These are phyloP conservation scores for Puccinia polysora DNA, from an alignment of 1,284 basidiomycete species.

Conservation along the genomic window DNA sequence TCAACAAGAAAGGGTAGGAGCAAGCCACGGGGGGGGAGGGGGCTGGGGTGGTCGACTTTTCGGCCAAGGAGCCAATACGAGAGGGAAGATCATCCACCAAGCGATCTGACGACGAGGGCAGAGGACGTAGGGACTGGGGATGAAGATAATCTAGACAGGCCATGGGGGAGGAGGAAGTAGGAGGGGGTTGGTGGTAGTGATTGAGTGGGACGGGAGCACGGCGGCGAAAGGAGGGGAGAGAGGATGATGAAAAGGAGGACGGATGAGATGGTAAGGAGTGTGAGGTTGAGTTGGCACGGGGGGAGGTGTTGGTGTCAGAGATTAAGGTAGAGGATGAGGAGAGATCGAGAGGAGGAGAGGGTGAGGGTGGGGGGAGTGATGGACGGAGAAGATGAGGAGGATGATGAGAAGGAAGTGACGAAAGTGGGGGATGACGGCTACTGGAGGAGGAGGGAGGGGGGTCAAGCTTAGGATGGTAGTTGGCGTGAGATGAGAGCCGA, in stretches of 20 bases:
- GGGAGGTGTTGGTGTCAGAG: not conserved
- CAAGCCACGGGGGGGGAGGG: not conserved
- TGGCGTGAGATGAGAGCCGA: no score
- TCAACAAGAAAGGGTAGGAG: not conserved
- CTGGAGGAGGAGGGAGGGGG: not conserved
- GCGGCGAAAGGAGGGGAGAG: no score
- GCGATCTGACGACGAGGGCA: not conserved
- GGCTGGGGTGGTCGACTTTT: not conserved
- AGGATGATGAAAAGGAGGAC: not conserved
- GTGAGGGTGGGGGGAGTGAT: no score
- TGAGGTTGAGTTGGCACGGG: not conserved
- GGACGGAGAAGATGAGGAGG: no score
- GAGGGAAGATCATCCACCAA: no score
- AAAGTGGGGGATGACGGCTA: no score
- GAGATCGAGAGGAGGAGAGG: no score
- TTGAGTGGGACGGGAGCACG: no score
- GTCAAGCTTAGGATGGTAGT: not conserved
- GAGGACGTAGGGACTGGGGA: not conserved
- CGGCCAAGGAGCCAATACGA: no score
- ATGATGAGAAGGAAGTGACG: no score
- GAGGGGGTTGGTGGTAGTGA: no score
- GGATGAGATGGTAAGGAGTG: not conserved
- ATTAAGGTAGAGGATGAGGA: not conserved
- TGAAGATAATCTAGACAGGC: not conserved
- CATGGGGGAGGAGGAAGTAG: not conserved